Evolutionary conservation across 306 rosid species (phyloP).

Genomic region (Arachis hypogaea): DNA sequence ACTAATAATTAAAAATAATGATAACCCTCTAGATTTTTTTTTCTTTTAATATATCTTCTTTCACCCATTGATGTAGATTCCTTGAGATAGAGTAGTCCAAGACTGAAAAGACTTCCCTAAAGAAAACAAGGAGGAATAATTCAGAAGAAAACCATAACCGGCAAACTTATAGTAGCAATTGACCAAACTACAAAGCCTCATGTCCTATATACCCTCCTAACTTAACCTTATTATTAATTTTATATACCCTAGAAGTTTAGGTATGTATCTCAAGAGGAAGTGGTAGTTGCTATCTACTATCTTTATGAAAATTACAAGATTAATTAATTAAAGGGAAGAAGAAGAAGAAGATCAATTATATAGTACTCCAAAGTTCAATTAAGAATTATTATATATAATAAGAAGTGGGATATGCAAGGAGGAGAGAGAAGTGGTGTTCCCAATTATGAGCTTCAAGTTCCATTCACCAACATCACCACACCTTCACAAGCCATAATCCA

Average conservation of each 20-base stretch:
- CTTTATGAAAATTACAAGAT: not conserved
- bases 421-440: slow-evolving; percentile 48
- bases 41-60: not conserved
- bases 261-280: not conserved
- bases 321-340: slow-evolving; percentile 5
- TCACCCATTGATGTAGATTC: slow-evolving; percentile 32
- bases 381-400: not conserved
- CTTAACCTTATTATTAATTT: no score
- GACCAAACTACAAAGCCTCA: slow-evolving; percentile 52
- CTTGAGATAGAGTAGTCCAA: slow-evolving; percentile 23
- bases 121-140: slow-evolving; percentile 46
- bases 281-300: not conserved
- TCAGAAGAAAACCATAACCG: slow-evolving; percentile 40
- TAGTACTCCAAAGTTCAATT: not conserved
- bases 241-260: not conserved
- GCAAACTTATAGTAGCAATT: slow-evolving; percentile 34
- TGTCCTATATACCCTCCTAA: slow-evolving; percentile 2
- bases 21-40: no score
- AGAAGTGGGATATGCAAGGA: slow-evolving; percentile 60
- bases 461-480: slow-evolving; percentile 48
- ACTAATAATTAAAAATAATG: no score
- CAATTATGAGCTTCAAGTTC: slow-evolving; percentile 60
- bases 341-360: not conserved
- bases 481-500: slow-evolving; percentile 47
- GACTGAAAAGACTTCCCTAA: slow-evolving; percentile 36